Evolutionary conservation across 2,329 filamentous ascomycete species (phyloP).

Genomic region (Daldinia eschscholtzii): DNA sequence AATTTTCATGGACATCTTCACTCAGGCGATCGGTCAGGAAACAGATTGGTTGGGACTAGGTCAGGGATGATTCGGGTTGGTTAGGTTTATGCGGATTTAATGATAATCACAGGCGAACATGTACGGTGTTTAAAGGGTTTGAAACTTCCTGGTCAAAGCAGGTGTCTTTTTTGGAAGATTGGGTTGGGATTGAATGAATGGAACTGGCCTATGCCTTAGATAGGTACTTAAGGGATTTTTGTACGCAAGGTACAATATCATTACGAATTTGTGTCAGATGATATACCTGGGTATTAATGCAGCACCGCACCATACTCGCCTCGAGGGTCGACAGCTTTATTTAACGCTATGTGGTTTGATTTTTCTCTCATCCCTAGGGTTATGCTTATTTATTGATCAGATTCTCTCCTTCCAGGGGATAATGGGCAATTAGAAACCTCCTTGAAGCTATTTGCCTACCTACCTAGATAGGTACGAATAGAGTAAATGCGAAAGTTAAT

Average conservation of each 20-base stretch:
- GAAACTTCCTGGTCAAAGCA: background rate
- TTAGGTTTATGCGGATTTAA: background rate
- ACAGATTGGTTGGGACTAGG: conserved; percentile 1
- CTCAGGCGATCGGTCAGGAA: background rate
- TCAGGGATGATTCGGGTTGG: background rate
- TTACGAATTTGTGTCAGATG: background rate
- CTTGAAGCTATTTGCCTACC: too few relatives aligned
- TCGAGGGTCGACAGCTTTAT: background rate
- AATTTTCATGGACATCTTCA: background rate
- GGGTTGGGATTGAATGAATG: background rate
- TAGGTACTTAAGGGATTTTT: background rate
- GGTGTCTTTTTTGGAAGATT: conserved; percentile 10
- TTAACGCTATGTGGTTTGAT: background rate
- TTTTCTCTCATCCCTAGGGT: background rate
- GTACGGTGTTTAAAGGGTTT: background rate
- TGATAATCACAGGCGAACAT: background rate
- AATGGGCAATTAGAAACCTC: background rate
- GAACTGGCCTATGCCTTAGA: background rate
- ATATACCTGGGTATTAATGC: background rate
- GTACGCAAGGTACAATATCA: background rate
- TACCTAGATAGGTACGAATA: background rate
- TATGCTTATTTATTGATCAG: background rate
- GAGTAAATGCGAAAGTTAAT: too few relatives aligned
- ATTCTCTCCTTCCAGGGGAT: background rate
- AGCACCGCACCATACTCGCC: background rate